phyloP scores from a whole-genome alignment of 495 filamentous ascomycete genomes.

The Aspergillus olivimuriae region DNA sequence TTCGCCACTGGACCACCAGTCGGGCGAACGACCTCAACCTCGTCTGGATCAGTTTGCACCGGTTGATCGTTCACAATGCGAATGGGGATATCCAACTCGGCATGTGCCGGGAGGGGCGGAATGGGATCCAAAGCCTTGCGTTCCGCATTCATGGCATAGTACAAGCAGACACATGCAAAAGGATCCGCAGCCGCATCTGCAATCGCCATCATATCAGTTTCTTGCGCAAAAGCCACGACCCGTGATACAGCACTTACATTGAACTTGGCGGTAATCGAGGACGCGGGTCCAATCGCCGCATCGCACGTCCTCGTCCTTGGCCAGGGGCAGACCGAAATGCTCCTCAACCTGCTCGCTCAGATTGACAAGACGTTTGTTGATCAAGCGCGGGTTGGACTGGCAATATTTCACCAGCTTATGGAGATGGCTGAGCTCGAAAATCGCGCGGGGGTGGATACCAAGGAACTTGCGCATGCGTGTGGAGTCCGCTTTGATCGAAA shows the following conservation, averaged over 20 bases:
- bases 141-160: conserved; percentile 59
- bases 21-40: conserved; percentile 6
- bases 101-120: conserved; percentile 62
- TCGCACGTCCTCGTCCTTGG: conserved; percentile 62
- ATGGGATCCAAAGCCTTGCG: conserved; percentile 56
- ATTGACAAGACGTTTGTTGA: conserved; percentile 61
- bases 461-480: conserved; percentile 63
- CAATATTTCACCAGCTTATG: conserved; percentile 66
- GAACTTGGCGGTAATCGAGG: conserved; percentile 59
- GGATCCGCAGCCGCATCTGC: conserved; percentile 78
- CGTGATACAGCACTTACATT: conserved; percentile 47
- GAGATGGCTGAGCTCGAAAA: conserved; percentile 76
- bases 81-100: conserved; percentile 60
- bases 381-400: conserved; percentile 37
- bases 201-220: conserved; percentile 1
- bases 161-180: conserved; percentile 73
- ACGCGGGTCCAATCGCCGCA: conserved; percentile 62
- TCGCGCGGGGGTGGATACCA: conserved; percentile 52
- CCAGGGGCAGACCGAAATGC: conserved; percentile 67
- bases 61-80: conserved; percentile 33
- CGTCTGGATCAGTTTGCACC: conserved; percentile 16
- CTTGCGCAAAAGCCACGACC: background rate
- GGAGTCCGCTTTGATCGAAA: conserved; percentile 66
- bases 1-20: background rate
- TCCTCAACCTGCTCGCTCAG: conserved; percentile 64